These are phyloP conservation scores for Saksenaea vasiformis DNA, from an alignment of 371 early-diverging fungal genomes.

Conservation along the genomic window DNA sequence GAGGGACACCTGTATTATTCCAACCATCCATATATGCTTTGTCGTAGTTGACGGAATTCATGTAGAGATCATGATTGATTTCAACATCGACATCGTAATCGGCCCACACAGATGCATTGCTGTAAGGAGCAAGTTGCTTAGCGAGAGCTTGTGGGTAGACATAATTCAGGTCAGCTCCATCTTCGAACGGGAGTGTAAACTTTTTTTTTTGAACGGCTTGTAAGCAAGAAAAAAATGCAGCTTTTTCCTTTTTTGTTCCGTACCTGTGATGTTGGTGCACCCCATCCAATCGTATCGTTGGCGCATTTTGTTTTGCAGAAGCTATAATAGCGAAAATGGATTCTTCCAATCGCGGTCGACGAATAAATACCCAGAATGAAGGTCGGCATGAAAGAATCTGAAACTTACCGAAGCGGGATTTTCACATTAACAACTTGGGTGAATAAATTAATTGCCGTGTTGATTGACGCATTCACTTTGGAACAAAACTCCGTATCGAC, in stretches of 20 bases:
- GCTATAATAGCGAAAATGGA: conserved; percentile 8
- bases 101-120: conserved; percentile 41
- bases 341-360: conserved; percentile 7
- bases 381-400: neutral
- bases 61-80: conserved; percentile 46
- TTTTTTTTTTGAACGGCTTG: conserved; percentile 7
- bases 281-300: conserved; percentile 9
- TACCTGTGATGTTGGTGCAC: conserved; percentile 10
- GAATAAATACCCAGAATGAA: neutral
- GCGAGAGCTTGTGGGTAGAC: conserved; percentile 53
- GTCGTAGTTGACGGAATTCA: conserved; percentile 29
- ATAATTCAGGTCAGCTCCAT: conserved; percentile 50
- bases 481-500: conserved; percentile 34
- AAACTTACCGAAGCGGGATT: conserved; percentile 34
- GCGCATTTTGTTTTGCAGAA: conserved; percentile 7
- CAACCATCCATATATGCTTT: conserved; percentile 28
- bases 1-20: conserved; percentile 39
- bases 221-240: neutral
- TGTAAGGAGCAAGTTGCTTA: conserved; percentile 48
- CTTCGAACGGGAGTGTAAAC: conserved; percentile 51
- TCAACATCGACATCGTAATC: conserved; percentile 46
- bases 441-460: conserved; percentile 37
- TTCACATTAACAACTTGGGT: conserved; percentile 42
- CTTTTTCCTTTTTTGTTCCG: neutral
- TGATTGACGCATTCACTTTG: conserved; percentile 35